Evolutionary conservation across 768 basidiomycete species (phyloP), one percentile per base, ranked within the genome.

Genomic region (Multifurca ochricompacta): DNA sequence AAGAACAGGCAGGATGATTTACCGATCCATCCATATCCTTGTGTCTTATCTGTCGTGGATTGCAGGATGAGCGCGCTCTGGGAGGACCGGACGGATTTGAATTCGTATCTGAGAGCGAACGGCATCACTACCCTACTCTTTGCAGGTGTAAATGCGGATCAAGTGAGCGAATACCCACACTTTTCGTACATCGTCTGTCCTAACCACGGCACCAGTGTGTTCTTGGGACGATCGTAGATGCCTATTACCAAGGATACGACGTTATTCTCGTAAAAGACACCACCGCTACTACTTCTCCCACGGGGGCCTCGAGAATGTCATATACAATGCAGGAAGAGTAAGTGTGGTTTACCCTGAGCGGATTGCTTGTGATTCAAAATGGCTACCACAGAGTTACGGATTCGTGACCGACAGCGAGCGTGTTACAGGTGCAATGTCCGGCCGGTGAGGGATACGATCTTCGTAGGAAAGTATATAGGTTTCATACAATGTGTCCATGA

Each of bases 111-210:
- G 37, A 70, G 78, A 53, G 80, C 83, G 62, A 76, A 80, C 41
- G 81, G 83, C 35, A 76, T 84, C 53, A 79, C 71, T 9, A 82
- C 80, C 1, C 67, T 84, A 30, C 68, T 85, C 57, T 78, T 85
- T 51, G 76, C 78, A 28, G 83, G 82, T 28, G 83, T 85, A 16
- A 85, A 84, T 62, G 71, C 83, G 6, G 82, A 83, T 61, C 81
- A 83, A 75, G 83, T 81, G 13, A 13, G 44, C 45, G 6, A n/a
- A 6, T 31, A 16, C 0, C 23, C 14, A n/a, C n/a, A n/a, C n/a
- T n/a, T n/a, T n/a, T n/a, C n/a, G n/a, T n/a, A n/a, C n/a, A n/a
- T n/a, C 35, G 16, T 3, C 16, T 36, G 16, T n/a, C 39, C 39
- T 18, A 13, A 42, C n/a, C n/a, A n/a, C n/a, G n/a, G n/a, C n/a